These are phyloP conservation scores for Gautieria morchelliformis DNA, from an alignment of 768 basidiomycete species.

Conservation along the genomic window DNA sequence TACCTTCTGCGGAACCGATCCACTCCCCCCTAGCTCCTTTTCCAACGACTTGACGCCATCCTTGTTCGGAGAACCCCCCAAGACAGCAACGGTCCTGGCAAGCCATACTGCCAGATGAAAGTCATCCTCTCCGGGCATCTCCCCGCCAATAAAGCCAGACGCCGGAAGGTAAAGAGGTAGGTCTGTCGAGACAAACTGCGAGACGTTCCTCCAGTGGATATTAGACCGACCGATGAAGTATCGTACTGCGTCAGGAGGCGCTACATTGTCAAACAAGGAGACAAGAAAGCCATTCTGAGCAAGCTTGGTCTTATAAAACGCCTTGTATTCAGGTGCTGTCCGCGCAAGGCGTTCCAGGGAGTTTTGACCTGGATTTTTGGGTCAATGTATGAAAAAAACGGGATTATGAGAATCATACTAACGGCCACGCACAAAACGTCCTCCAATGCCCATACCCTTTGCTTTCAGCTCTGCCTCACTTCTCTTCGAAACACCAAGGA, in stretches of 20 bases:
- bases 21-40: conserved; percentile 25
- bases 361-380: conserved; percentile 28
- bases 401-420: conserved; percentile 13
- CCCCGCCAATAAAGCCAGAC: conserved; percentile 39
- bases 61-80: conserved; percentile 27
- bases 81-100: conserved; percentile 32
- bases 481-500: conserved; percentile 17
- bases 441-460: conserved; percentile 24
- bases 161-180: conserved; percentile 33
- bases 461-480: conserved; percentile 37
- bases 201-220: conserved; percentile 29
- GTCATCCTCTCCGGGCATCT: conserved; percentile 40
- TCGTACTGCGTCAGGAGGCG: conserved; percentile 24
- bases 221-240: conserved; percentile 31
- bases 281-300: conserved; percentile 30
- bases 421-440: conserved; percentile 31
- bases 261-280: conserved; percentile 31
- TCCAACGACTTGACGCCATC: conserved; percentile 31
- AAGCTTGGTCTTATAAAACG: conserved; percentile 36
- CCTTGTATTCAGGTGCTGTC: conserved; percentile 26
- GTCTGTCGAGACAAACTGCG: conserved; percentile 27
- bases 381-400: not conserved
- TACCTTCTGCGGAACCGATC: conserved; percentile 28
- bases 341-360: conserved; percentile 29
- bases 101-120: conserved; percentile 48